These are phyloP conservation scores for Loxodes magnus DNA, from an alignment of 73 alveolate species.

Conservation along the genomic window DNA sequence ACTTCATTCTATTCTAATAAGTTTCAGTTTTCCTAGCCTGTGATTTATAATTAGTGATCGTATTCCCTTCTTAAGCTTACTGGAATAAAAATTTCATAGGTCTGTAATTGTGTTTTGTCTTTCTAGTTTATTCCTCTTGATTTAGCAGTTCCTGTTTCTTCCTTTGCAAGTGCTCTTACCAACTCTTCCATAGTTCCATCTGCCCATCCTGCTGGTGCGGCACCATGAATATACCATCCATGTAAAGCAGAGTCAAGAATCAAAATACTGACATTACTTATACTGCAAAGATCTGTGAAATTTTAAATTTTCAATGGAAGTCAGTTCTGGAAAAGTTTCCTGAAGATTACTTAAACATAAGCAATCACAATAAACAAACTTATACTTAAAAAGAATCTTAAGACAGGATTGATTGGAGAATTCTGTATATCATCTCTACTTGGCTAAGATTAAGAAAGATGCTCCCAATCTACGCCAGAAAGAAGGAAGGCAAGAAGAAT, in stretches of 20 bases:
- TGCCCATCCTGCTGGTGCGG: constrained; percentile 79
- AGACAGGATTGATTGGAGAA: constrained; percentile 41
- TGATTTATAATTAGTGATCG: constrained; percentile 36
- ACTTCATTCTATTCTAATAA: constrained; percentile 17
- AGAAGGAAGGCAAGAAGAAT: constrained; percentile 32
- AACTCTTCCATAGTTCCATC: constrained; percentile 68
- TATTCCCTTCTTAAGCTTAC: constrained; percentile 42
- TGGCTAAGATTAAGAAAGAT: constrained; percentile 45
- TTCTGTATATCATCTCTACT: constrained; percentile 3
- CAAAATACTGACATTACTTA: constrained; percentile 78
- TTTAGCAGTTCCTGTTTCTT: constrained; percentile 56
- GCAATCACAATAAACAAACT: constrained; percentile 60
- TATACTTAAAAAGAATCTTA: constrained; percentile 63
- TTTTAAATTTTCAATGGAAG: constrained; percentile 66
- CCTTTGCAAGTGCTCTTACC: constrained; percentile 66
- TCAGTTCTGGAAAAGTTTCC: constrained; percentile 49
- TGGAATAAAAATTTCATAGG: constrained; percentile 80
- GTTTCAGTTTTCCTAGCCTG: constrained; percentile 32
- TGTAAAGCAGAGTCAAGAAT: constrained; percentile 81
- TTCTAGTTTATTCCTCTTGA: constrained; percentile 66
- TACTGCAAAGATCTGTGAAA: constrained; percentile 88
- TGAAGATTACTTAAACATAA: constrained; percentile 36
- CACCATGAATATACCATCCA: constrained; percentile 97
- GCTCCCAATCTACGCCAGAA: constrained; percentile 47
- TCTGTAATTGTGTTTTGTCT: constrained; percentile 58